phyloP scores from a whole-genome alignment of 768 basidiomycete species.

The Lactifluus pinguis region DNA sequence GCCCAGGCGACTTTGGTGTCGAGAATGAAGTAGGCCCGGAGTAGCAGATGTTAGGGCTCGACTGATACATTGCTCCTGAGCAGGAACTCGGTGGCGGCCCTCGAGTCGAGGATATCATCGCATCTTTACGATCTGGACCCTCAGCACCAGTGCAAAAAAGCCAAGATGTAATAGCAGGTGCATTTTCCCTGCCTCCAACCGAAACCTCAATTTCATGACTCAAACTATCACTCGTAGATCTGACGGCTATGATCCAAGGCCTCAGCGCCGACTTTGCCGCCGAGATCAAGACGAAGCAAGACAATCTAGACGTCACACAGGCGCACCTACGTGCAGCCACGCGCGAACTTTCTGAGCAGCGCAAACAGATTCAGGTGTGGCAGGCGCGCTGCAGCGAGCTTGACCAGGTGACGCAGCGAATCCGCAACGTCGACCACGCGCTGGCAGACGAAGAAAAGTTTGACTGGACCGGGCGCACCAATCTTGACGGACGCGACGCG shows the following conservation, averaged over 20 bases:
- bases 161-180: slow-evolving; percentile 77
- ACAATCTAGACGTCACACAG: slow-evolving; percentile 79
- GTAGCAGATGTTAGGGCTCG: not conserved
- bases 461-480: slow-evolving; percentile 80
- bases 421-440: slow-evolving; percentile 78
- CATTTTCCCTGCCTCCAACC: slow-evolving; percentile 10
- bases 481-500: slow-evolving; percentile 34
- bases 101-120: slow-evolving; percentile 72
- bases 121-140: slow-evolving; percentile 63
- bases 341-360: slow-evolving; percentile 82
- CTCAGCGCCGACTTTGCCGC: slow-evolving; percentile 70
- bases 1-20: slow-evolving; percentile 92
- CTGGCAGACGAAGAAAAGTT: slow-evolving; percentile 70
- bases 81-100: slow-evolving; percentile 65
- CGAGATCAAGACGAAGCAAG: slow-evolving; percentile 83
- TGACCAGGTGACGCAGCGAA: slow-evolving; percentile 72
- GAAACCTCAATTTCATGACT: slow-evolving; percentile 1
- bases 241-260: slow-evolving; percentile 75
- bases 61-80: slow-evolving; percentile 7
- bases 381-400: slow-evolving; percentile 66
- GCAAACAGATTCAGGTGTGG: slow-evolving; percentile 74
- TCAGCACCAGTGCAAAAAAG: slow-evolving; percentile 79
- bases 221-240: slow-evolving; percentile 41
- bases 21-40: slow-evolving; percentile 65
- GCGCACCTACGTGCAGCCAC: slow-evolving; percentile 84